A percentile compares a stretch with the other conserved stretches of the same genome.
Conservation (phyloP, 805 yeast genomes). For the Cyberlindnera mycetangii region DNA sequence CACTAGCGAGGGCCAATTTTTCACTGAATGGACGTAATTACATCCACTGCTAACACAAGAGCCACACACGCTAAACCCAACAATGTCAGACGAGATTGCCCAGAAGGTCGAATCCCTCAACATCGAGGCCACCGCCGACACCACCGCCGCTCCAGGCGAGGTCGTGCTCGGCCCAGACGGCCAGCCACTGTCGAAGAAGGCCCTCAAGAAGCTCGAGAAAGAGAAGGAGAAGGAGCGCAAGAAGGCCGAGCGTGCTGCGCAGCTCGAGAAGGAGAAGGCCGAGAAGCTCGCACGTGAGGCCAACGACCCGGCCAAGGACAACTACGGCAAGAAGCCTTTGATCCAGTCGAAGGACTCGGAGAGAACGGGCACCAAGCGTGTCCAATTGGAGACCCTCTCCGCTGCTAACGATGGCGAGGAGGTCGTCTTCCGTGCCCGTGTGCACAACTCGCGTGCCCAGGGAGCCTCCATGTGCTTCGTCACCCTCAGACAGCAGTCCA, state of each 20-base stretch:
- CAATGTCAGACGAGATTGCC: conserved; percentile 19
- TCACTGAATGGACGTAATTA: too few species aligned
- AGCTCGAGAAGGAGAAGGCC: conserved; percentile 80
- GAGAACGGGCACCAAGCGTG: conserved; percentile 66
- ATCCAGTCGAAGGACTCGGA: conserved; percentile 59
- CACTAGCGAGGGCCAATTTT: too few species aligned
- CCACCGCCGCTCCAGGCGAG: conserved; percentile 44
- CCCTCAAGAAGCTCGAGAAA: conserved; percentile 89
- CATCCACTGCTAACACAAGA: too few species aligned
- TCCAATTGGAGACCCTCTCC: conserved; percentile 52
- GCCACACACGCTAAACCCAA: neutral
- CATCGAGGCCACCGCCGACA: conserved; percentile 39
- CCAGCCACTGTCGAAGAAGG: conserved; percentile 87
- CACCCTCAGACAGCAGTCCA: conserved; percentile 87
- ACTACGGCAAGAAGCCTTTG: conserved; percentile 88
- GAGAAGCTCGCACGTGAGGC: conserved; percentile 59
- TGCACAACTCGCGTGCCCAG: conserved; percentile 90
- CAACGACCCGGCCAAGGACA: conserved; percentile 83
- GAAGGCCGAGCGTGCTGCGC: conserved; percentile 90
- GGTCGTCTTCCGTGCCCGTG: conserved; percentile 88
- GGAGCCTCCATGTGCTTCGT: conserved; percentile 93
- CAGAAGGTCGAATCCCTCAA: conserved; percentile 13
- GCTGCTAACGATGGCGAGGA: conserved; percentile 68
- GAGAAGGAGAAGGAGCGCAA: conserved; percentile 89
- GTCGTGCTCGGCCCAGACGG: conserved; percentile 61